A percentile compares a stretch with the other conserved stretches of the same genome.
Conservation (phyloP, 352 stramenopile species). For the Phytophthora cryptogea region DNA sequence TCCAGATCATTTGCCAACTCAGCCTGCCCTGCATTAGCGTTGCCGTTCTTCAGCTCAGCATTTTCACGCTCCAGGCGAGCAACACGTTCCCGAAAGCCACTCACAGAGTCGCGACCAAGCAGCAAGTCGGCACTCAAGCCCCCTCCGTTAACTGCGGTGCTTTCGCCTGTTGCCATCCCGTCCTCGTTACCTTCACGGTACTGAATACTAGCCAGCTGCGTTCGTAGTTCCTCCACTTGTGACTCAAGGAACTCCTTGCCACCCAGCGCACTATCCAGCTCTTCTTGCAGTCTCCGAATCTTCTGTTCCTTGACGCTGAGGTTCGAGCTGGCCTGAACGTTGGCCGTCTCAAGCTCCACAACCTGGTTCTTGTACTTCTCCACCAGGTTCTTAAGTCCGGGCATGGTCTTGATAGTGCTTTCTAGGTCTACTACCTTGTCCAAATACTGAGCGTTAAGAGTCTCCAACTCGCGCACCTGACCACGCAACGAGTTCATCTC, state of each 20-base stretch:
- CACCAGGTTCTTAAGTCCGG: slow-evolving; percentile 72
- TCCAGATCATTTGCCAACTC: slow-evolving; percentile 76
- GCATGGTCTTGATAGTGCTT: slow-evolving; percentile 87
- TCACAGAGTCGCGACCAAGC: slow-evolving; percentile 67
- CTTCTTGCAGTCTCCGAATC: slow-evolving; percentile 80
- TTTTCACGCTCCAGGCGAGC: slow-evolving; percentile 82
- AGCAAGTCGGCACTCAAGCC: slow-evolving; percentile 66
- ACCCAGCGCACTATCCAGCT: slow-evolving; percentile 77
- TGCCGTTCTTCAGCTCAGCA: slow-evolving; percentile 57
- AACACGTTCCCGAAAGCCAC: slow-evolving; percentile 58
- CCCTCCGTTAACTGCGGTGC: slow-evolving; percentile 33
- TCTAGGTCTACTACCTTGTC: slow-evolving; percentile 87
- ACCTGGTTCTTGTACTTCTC: slow-evolving; percentile 91
- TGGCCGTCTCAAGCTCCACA: slow-evolving; percentile 82
- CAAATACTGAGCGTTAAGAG: slow-evolving; percentile 77
- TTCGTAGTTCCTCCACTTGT: slow-evolving; percentile 79
- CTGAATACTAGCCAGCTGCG: slow-evolving; percentile 64
- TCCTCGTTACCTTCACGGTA: slow-evolving; percentile 49
- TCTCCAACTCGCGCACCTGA: slow-evolving; percentile 81
- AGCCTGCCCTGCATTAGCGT: slow-evolving; percentile 49
- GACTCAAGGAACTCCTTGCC: slow-evolving; percentile 88
- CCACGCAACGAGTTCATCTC: slow-evolving; percentile 82
- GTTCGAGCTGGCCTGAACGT: slow-evolving; percentile 78
- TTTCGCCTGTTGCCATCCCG: slow-evolving; percentile 38
- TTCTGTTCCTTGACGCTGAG: slow-evolving; percentile 86